These are phyloP conservation scores for Sphaerulina vaccinii DNA, from an alignment of 2,329 filamentous ascomycete species.

Conservation along the genomic window DNA sequence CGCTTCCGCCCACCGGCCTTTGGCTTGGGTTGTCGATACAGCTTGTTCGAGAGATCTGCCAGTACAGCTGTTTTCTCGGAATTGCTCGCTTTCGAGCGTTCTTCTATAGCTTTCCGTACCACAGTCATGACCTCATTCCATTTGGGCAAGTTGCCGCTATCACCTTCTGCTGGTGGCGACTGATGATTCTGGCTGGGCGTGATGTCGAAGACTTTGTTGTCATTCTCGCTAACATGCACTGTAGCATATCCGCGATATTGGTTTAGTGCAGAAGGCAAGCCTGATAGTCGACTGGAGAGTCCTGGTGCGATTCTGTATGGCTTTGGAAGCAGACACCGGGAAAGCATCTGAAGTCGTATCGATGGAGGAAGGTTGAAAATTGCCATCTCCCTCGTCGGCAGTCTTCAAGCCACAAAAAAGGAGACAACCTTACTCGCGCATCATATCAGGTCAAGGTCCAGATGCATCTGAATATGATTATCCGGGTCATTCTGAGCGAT, in stretches of 20 bases:
- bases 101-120: constrained; percentile 7
- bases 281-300: background rate
- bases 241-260: constrained; percentile 4
- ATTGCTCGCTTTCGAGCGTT: background rate
- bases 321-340: background rate
- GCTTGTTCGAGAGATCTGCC: background rate
- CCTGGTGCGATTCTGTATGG: background rate
- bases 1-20: background rate
- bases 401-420: too few relatives aligned
- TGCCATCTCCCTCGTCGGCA: background rate
- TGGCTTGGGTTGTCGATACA: background rate
- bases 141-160: background rate
- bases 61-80: constrained; percentile 12
- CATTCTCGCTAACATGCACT: constrained; percentile 1
- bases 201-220: background rate
- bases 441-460: too few relatives aligned
- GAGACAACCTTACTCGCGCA: too few relatives aligned
- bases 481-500: too few relatives aligned
- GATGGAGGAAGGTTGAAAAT: constrained; percentile 13
- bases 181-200: background rate
- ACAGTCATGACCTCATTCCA: constrained; percentile 8
- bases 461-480: too few relatives aligned
- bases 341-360: constrained; percentile 12
- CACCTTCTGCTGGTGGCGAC: background rate
- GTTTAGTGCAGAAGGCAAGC: too few relatives aligned